These are phyloP conservation scores for Saccharomycopsis olivae DNA, from an alignment of 805 yeast genomes.

Conservation along the genomic window DNA sequence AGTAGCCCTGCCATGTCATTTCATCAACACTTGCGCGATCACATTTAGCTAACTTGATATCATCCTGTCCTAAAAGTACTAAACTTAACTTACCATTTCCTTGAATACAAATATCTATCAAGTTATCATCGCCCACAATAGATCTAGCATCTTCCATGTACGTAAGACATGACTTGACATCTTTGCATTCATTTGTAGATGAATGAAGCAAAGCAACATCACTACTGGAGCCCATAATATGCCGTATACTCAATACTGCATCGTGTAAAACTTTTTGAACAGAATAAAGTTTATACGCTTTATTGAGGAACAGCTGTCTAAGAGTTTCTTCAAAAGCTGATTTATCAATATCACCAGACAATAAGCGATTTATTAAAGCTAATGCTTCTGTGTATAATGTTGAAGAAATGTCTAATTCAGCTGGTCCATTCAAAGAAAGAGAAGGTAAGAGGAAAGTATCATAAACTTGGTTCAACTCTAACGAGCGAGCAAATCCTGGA, in stretches of 20 bases:
- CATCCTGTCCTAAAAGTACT: no score
- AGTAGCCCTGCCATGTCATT: no score
- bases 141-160: no score
- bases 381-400: constrained; percentile 59
- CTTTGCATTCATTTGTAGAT: no score
- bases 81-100: no score
- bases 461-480: constrained; percentile 38
- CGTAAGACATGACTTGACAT: no score
- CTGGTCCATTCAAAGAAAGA: neutral
- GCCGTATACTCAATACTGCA: constrained; percentile 30
- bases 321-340: constrained; percentile 92
- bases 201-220: no score
- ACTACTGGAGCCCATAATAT: no score
- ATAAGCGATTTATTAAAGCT: constrained; percentile 57
- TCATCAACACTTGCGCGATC: no score
- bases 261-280: constrained; percentile 86
- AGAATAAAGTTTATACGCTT: constrained; percentile 87
- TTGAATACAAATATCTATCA: no score
- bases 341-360: constrained; percentile 87
- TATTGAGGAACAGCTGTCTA: constrained; percentile 90
- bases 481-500: constrained; percentile 71
- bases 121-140: no score
- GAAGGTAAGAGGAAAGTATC: constrained; percentile 8
- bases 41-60: no score
- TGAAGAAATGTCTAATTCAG: neutral